phyloP scores from a whole-genome alignment of 169 alveolate species.

The Plasmodium vivax region DNA sequence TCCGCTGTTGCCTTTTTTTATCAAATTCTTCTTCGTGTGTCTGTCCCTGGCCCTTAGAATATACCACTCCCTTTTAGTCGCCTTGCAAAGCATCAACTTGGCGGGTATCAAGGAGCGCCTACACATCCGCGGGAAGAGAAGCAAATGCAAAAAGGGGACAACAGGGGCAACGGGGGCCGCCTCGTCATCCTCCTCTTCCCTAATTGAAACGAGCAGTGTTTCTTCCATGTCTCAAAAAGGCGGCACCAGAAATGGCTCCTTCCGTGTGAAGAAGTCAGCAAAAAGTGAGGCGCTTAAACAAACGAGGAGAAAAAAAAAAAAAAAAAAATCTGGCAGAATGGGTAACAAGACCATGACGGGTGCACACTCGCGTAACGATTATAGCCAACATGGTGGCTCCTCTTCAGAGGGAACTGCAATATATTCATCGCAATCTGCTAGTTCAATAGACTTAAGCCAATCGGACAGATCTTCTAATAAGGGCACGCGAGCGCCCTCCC shows the following conservation, averaged over 20 bases:
- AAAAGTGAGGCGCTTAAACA: neutral
- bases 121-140: slow-evolving; percentile 1
- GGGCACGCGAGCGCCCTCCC: neutral
- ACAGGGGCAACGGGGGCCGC: neutral
- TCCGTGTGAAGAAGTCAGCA: neutral
- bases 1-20: slow-evolving; percentile 51
- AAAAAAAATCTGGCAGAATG: slow-evolving; percentile 4
- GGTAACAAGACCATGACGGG: neutral
- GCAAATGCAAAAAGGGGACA: neutral
- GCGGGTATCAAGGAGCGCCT: neutral
- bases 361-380: neutral
- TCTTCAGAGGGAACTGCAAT: slow-evolving; percentile 17
- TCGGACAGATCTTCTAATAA: neutral
- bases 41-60: slow-evolving; percentile 9
- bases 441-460: neutral
- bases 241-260: neutral
- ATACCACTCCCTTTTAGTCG: neutral
- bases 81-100: neutral
- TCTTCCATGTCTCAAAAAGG: neutral
- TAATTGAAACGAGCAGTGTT: slow-evolving; percentile 40
- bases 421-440: slow-evolving; percentile 17
- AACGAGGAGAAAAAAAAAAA: neutral
- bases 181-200: slow-evolving; percentile 33
- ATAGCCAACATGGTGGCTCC: neutral
- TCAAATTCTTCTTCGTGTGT: slow-evolving; percentile 27